Base-by-base conservation (phyloP, 805 yeast species). In the Zygosaccharomyces rouxii region DNA sequence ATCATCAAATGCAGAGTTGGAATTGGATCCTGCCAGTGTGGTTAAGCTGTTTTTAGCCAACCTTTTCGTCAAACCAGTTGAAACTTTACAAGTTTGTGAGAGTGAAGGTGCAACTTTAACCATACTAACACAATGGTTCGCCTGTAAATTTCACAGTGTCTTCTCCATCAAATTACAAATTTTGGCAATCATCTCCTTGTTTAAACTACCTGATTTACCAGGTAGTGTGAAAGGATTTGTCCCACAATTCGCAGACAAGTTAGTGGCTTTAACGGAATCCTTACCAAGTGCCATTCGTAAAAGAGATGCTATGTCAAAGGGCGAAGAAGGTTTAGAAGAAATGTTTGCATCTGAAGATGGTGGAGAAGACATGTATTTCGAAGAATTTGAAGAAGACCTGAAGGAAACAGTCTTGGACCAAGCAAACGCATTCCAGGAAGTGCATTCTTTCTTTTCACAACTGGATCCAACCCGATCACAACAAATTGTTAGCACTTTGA, bases 341-440 rank as follows among this genome's bases (percentile, higher is more conserved):
- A 45, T 46, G 39, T 47, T 55, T 18, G 57, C 54, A 10, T 60
- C 58, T 6, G 43, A 35, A 6, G 37, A 48, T 33, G 47, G 45
- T 41, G 60, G 55, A 16, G 69, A 62, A 22, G 89, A 84, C 48
- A 87, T 82, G 4, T 80, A 83, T 47, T 68, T 63, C 46, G 73
- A 70, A 31, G 73, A 69, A 37, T 81, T 83, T 47, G 96, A 89
- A 59, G 96, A 84, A 60, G 81, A 94, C 11, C 76, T 85, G 64
- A 80, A 83, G 48, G 85, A 81, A 55, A 84, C 95, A 0, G 87
- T 94, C 6, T 73, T 92, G 49, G 97, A 90, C 64, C 72, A 76
- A 38, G 67, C 89, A 39, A 86, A 89, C 62, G 81, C 83, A 4
- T 87, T 81, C 69, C 70, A 73, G 39, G 81, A 79, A 4, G 81